These are phyloP conservation scores for Zygoascus meyerae DNA, from an alignment of 1,139 yeast genomes.

Conservation along the genomic window DNA sequence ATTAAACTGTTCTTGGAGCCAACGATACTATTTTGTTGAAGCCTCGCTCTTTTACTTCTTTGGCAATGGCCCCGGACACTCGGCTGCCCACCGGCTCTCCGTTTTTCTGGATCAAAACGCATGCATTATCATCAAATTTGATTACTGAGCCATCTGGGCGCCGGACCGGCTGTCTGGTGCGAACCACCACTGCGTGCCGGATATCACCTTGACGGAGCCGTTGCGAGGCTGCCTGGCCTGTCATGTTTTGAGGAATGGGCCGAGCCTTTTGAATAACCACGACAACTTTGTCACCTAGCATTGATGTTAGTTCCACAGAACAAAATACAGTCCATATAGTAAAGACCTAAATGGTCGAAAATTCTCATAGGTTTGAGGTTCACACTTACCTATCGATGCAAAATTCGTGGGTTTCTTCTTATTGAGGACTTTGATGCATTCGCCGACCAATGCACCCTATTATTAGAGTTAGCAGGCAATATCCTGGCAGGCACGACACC, in stretches of 20 bases:
- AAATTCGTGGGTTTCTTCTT: conserved; percentile 81
- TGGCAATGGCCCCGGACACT: conserved; percentile 86
- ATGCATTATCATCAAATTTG: conserved; percentile 93
- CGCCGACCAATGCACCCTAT: conserved; percentile 86
- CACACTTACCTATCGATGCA: conserved; percentile 60
- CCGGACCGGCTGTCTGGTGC: conserved; percentile 80
- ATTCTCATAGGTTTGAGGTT: background rate
- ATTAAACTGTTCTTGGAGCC: conserved; percentile 77
- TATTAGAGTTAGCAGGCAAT: conserved; percentile 8
- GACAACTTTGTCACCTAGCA: conserved; percentile 71
- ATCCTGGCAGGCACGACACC: background rate
- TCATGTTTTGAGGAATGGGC: conserved; percentile 54
- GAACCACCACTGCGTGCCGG: conserved; percentile 90
- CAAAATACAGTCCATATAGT: background rate
- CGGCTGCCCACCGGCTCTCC: conserved; percentile 96
- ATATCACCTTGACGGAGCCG: conserved; percentile 64
- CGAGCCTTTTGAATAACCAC: conserved; percentile 92
- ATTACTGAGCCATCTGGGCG: conserved; percentile 86
- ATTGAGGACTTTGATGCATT: conserved; percentile 82
- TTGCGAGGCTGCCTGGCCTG: conserved; percentile 41
- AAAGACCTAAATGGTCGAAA: background rate
- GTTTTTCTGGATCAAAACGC: conserved; percentile 86
- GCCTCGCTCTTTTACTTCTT: conserved; percentile 79
- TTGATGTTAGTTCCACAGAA: background rate
- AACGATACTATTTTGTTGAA: conserved; percentile 82